Evolutionary conservation across 257 asterid genomes (phyloP), one percentile per base, ranked within the genome.

Genomic region (Ballota nigra): DNA sequence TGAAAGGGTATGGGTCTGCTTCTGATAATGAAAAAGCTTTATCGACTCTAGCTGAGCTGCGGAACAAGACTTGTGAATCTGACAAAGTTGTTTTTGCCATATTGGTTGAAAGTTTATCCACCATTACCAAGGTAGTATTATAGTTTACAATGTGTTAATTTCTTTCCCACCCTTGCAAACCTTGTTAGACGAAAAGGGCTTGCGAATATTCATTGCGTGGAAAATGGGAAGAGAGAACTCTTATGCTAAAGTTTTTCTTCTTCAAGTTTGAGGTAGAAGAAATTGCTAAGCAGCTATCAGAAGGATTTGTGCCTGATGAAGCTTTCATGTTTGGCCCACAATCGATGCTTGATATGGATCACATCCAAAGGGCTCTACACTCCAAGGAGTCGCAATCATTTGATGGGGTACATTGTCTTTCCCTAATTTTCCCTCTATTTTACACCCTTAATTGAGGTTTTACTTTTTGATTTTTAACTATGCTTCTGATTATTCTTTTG

Each of bases 221-320:
- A 31, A 31, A 24, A 53, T 8, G 23, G 36, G 4, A 9, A 26
- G 41, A 59, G 45, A 7, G 7, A 33, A 7, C 33, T 31, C 34
- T 63, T 23, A 53, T 36, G 15, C 66, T 38, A 5, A 11, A 53
- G 19, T 47, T 79, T 51, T 69, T 6, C 69, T 77, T 79, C 15
- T 76, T 68, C 16, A 73, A 93, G 99, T 63, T 85, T 66, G 95
- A 83, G 86, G 75, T 70, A 8, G 98, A 89, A 29, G 94, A 92
- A 24, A 65, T 95, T 28, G 72, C 80, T 18, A 80, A 85, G 81
- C 90, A 88, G 79, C 87, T 95, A 20, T 85, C 92, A 0, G 97
- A 92, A 81, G 89, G 73, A 73, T 95, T 89, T 71, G 84, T 81
- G 15, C 96, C 96, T 18, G 99, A 95, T 78, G 99, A 95, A 41